A percentile compares a stretch with the other conserved stretches of the same genome.
Evolutionary conservation across 2,329 filamentous ascomycete genomes (phyloP).

Genomic region (Kalaharituber pfeilii): DNA sequence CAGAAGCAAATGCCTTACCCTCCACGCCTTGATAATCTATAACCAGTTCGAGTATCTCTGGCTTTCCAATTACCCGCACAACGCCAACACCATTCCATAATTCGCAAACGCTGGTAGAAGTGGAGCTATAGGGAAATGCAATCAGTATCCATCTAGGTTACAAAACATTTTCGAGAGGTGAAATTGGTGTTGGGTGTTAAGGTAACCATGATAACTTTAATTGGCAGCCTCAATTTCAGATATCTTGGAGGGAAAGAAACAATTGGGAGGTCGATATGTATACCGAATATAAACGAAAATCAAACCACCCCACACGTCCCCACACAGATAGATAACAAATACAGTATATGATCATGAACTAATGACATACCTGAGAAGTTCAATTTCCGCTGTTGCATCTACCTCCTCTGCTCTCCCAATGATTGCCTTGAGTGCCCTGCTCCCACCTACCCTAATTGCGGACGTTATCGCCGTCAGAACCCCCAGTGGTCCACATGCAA

Average conservation of each 20-base stretch:
- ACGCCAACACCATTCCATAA: constrained; percentile 31
- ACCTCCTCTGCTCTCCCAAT: constrained; percentile 33
- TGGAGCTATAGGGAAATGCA: constrained; percentile 22
- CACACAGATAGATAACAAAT: no score
- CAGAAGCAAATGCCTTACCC: background rate
- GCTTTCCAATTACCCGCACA: constrained; percentile 15
- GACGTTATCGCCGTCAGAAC: constrained; percentile 31
- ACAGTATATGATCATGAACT: constrained; percentile 30
- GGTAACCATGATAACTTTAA: no score
- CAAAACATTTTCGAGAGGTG: background rate
- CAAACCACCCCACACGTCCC: no score
- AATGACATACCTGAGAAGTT: constrained; percentile 33
- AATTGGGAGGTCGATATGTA: no score
- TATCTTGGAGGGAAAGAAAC: no score
- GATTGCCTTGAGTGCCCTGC: constrained; percentile 29
- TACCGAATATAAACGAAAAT: no score
- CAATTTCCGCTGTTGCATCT: constrained; percentile 28
- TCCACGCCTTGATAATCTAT: background rate
- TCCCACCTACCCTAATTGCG: constrained; percentile 32
- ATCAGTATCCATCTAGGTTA: background rate
- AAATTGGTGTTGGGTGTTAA: no score
- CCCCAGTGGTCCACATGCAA: constrained; percentile 32
- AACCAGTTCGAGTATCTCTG: constrained; percentile 5
- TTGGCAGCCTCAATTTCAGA: no score
- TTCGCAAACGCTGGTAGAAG: constrained; percentile 29